Evolutionary conservation across 345 rosid species (phyloP), one percentile per base, ranked within the genome.

Genomic region (Citrus trifoliata): DNA sequence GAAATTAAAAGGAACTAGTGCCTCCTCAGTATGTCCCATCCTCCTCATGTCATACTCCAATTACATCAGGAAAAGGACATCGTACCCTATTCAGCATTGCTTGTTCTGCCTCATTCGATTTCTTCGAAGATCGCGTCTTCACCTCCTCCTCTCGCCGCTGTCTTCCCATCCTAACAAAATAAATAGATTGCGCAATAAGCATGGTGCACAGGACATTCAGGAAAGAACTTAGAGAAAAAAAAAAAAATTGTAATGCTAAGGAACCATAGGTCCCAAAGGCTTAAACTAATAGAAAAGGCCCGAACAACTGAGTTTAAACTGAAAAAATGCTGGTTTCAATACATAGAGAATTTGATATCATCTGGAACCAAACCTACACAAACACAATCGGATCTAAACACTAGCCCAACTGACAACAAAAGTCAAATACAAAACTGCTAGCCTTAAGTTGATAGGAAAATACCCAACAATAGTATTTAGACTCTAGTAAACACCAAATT

Each of bases 71-170:
- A 55, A 82, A 71, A 77, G 32, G 60, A 69, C 51, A 67, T 71
- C 86, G 33, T 72, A 90, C 99, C 93, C 99, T 88, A 77, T 88
- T 93, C 70, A 91, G 82, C n/a, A 87, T 83, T 40, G 95, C 80
- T 63, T 93, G 95, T 85, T 95, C 98, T 51, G 98, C 89, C 58
- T 95, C 98, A 76, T 79, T 81, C 56, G 83, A 90, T 84, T 91
- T 95, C 83, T 89, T 95, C 46, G 98, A 92, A 73, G 98, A 88
- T 70, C 90, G 85, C 37, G 83, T 89, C 89, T 92, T 95, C 65
- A 88, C 86, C 87, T 95, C 99, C 35, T 95, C 98, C 83, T 95
- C 98, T 19, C 98, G 95, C 21, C 99, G 93, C 75, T 95, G 98
- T 85, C 98, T 92, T 70, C 91, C 99, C 99, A 95, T 91, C 83